phyloP scores from a whole-genome alignment of 176 grass and related monocot genomes.

The Raddia distichophylla region DNA sequence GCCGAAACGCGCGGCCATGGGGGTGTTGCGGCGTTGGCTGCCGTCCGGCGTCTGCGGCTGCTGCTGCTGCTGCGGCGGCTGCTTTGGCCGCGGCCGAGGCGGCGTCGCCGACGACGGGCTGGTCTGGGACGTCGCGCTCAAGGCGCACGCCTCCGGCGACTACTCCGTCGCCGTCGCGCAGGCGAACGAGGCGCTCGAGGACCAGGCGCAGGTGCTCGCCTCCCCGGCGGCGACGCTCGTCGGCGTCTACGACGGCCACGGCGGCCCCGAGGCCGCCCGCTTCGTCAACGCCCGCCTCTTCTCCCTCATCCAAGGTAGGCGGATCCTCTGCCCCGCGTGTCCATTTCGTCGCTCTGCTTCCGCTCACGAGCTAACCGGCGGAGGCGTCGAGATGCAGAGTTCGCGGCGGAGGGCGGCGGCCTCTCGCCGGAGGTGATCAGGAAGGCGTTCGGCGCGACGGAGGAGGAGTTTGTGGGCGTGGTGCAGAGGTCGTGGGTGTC shows the following conservation, averaged over 20 bases:
- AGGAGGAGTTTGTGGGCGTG: constrained; percentile 58
- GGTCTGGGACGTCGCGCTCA: constrained; percentile 72
- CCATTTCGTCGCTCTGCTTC: too few species aligned
- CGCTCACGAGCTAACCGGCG: not conserved
- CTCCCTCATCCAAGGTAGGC: constrained; percentile 65
- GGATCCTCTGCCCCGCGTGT: not conserved
- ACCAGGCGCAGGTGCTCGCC: constrained; percentile 61
- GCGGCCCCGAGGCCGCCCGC: constrained; percentile 69
- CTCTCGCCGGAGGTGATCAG: constrained; percentile 50
- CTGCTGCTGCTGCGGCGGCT: constrained; percentile 28
- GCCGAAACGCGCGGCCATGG: not conserved
- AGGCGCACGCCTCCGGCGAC: constrained; percentile 75
- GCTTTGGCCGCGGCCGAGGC: not conserved
- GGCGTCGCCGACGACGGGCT: constrained; percentile 44
- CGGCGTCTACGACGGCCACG: constrained; percentile 64
- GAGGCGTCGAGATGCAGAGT: constrained; percentile 18
- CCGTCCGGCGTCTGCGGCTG: constrained; percentile 21
- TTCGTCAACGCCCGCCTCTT: constrained; percentile 86
- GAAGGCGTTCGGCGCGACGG: constrained; percentile 57
- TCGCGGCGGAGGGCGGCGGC: constrained; percentile 12
- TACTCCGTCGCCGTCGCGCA: constrained; percentile 70
- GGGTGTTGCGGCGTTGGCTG: constrained; percentile 23
- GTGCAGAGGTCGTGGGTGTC: constrained; percentile 42
- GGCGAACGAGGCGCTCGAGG: constrained; percentile 57
- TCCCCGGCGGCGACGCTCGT: constrained; percentile 55